A percentile compares a stretch with the other conserved stretches of the same genome.
Evolutionary conservation across 148 eudicot species (phyloP).

Genomic region (Fagopyrum tataricum): DNA sequence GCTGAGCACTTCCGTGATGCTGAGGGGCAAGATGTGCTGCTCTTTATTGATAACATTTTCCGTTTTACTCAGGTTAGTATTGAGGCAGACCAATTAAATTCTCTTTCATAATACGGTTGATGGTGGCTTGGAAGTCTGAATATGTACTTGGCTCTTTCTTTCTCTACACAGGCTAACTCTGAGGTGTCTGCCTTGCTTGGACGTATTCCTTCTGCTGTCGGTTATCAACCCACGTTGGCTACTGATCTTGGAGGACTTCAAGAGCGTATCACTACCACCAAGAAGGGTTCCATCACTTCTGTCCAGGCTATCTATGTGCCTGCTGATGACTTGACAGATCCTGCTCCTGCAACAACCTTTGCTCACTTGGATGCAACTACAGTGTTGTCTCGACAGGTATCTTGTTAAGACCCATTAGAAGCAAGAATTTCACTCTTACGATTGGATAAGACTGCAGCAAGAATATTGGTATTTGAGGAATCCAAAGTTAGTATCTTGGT

Average conservation of each 20-base stretch:
- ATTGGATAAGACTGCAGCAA: too few relatives aligned
- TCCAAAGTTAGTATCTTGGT: too few relatives aligned
- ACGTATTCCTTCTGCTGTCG: conserved; percentile 98
- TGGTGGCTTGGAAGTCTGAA: background rate
- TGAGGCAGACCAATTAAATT: background rate
- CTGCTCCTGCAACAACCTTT: conserved; percentile 87
- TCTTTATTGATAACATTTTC: conserved; percentile 96
- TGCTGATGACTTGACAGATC: conserved; percentile 90
- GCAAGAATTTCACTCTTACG: too few relatives aligned
- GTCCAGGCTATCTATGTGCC: conserved; percentile 98
- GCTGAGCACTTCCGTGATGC: conserved; percentile 92
- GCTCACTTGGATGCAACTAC: conserved; percentile 99
- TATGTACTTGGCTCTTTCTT: background rate
- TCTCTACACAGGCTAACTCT: conserved; percentile 65
- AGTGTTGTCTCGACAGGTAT: conserved; percentile 89
- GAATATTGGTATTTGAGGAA: too few relatives aligned
- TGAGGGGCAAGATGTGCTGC: conserved; percentile 97
- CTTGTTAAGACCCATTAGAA: background rate
- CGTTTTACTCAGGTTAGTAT: conserved; percentile 79
- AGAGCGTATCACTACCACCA: conserved; percentile 95
- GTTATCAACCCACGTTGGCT: conserved; percentile 96
- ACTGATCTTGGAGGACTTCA: conserved; percentile 99
- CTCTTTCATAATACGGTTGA: background rate
- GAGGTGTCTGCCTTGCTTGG: conserved; percentile 99
- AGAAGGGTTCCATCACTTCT: conserved; percentile 93